These are phyloP conservation scores for Alternaria metachromatica DNA, from an alignment of 2,329 filamentous ascomycete species.

Conservation along the genomic window DNA sequence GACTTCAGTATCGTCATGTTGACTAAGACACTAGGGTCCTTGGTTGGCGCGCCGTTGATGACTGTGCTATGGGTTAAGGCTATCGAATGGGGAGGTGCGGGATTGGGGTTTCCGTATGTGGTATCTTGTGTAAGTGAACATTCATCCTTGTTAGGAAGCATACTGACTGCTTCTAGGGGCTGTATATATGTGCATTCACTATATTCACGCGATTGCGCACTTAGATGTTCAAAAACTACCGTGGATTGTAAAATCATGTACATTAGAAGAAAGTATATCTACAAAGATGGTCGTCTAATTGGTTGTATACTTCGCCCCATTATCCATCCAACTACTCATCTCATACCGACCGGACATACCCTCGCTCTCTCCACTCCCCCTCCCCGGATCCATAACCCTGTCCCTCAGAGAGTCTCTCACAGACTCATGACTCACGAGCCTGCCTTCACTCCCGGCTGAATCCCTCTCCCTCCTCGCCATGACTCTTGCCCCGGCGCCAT, in stretches of 20 bases:
- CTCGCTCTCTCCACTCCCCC: conserved; percentile 11
- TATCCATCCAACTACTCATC: conserved; percentile 2
- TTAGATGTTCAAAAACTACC: not conserved
- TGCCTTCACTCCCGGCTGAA: conserved; percentile 10
- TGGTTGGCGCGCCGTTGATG: conserved; percentile 48
- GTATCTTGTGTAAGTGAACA: conserved; percentile 40
- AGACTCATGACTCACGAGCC: not conserved
- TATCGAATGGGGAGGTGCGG: conserved; percentile 42
- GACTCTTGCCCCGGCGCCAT: not conserved
- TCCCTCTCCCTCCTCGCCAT: conserved; percentile 12
- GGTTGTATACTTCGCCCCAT: not conserved
- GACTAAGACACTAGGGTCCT: conserved; percentile 44
- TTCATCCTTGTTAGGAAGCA: too few relatives aligned
- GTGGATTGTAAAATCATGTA: not conserved
- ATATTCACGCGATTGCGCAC: conserved; percentile 4
- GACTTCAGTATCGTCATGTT: conserved; percentile 50
- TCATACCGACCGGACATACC: conserved; percentile 1
- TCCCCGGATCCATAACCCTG: conserved; percentile 7
- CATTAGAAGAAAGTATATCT: not conserved
- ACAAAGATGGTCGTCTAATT: not conserved
- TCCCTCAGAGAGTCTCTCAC: conserved; percentile 9
- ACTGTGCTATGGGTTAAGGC: conserved; percentile 45
- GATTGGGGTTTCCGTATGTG: conserved; percentile 45
- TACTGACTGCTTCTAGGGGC: conserved; percentile 10
- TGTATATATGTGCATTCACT: conserved; percentile 15